A percentile compares a stretch with the other conserved stretches of the same genome.
These are phyloP conservation scores for Podospora tetraspora DNA, from an alignment of 495 filamentous ascomycete species.

Conservation along the genomic window DNA sequence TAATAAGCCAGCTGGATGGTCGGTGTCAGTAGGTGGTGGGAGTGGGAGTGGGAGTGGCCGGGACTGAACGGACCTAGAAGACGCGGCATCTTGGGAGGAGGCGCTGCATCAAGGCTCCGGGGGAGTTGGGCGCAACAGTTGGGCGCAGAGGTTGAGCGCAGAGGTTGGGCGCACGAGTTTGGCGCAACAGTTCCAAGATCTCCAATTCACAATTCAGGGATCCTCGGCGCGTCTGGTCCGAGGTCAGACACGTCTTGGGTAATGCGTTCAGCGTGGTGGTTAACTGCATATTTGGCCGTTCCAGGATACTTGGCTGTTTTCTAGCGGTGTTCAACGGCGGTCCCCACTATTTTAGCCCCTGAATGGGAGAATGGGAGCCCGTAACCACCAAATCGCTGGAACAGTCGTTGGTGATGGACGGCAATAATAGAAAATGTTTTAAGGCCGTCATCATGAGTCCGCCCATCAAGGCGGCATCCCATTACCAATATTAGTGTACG, in stretches of 20 bases:
- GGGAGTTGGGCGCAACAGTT: background rate
- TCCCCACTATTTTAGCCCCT: background rate
- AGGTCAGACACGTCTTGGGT: background rate
- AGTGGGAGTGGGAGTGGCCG: background rate
- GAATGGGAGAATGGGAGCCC: too few relatives aligned
- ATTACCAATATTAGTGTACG: too few relatives aligned
- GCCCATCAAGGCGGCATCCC: too few relatives aligned
- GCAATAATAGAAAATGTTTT: too few relatives aligned
- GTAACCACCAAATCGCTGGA: too few relatives aligned
- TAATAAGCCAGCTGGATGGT: conserved; percentile 40
- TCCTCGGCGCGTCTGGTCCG: background rate
- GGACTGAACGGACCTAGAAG: conserved; percentile 23
- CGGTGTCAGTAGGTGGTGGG: background rate
- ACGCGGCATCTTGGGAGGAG: conserved; percentile 29
- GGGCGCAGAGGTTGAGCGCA: background rate
- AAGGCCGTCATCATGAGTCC: too few relatives aligned
- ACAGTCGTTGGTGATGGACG: too few relatives aligned
- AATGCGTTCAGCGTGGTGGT: background rate
- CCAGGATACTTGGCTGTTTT: background rate
- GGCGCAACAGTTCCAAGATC: background rate
- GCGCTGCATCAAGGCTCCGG: conserved; percentile 6
- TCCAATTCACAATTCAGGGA: background rate
- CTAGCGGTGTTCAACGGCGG: background rate
- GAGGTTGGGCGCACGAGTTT: background rate
- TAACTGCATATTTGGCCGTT: background rate